These are phyloP conservation scores for Trichoderma sp. DNA, from an alignment of 2,329 filamentous ascomycete genomes.

Conservation along the genomic window DNA sequence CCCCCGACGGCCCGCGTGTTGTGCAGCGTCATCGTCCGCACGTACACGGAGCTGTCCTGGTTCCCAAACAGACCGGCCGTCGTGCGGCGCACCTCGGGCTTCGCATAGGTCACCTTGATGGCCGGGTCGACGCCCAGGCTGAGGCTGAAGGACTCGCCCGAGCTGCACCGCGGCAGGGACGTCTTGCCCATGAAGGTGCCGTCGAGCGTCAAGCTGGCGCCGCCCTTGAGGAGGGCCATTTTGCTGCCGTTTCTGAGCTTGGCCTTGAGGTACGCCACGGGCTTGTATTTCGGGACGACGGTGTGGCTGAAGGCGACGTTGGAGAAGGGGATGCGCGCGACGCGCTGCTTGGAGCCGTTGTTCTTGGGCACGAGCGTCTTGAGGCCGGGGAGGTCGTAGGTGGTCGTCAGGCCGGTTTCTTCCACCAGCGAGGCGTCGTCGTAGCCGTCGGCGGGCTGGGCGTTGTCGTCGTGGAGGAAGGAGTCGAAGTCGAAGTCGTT, in stretches of 20 bases:
- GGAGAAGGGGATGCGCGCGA: constrained; percentile 56
- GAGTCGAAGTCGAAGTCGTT: constrained; percentile 10
- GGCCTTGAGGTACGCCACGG: constrained; percentile 62
- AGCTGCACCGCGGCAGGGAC: constrained; percentile 56
- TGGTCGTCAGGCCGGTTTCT: constrained; percentile 61
- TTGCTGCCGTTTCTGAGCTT: constrained; percentile 58
- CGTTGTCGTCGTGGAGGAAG: background rate
- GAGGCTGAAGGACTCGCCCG: constrained; percentile 57
- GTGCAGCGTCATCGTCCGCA: constrained; percentile 51
- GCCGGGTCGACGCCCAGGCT: constrained; percentile 62
- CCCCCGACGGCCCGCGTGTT: constrained; percentile 50
- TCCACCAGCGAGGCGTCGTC: constrained; percentile 57
- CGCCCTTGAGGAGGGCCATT: constrained; percentile 58
- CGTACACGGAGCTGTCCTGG: constrained; percentile 55
- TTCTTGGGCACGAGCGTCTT: constrained; percentile 59
- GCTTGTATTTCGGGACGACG: constrained; percentile 62
- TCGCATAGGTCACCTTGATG: constrained; percentile 58
- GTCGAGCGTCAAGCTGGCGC: constrained; percentile 63
- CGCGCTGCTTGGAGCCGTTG: constrained; percentile 59
- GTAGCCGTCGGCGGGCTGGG: background rate
- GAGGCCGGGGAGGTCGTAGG: constrained; percentile 61
- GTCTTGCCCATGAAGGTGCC: constrained; percentile 63
- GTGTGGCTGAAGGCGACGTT: constrained; percentile 59
- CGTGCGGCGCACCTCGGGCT: constrained; percentile 55
- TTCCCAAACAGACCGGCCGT: constrained; percentile 57